Evolutionary conservation across 2,329 filamentous ascomycete species (phyloP), one percentile per base, ranked within the genome.

Genomic region (Whalleya microplaca): DNA sequence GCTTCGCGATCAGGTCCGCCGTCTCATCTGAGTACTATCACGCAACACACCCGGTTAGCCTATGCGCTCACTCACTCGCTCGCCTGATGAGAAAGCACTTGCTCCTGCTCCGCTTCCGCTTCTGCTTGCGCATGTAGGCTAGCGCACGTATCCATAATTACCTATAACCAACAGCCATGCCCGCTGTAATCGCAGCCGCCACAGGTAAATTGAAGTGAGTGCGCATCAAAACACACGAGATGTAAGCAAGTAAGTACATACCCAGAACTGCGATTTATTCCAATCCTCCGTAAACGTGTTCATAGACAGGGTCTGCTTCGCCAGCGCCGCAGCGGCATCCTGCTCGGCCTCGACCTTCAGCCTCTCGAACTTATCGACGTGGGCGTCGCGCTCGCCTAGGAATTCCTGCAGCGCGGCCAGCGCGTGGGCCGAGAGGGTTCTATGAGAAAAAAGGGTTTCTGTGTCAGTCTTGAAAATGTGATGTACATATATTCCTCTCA

Each of bases 211-310:
- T 9, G 9, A 27, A 27, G 23, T 27, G 23, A 27, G 23, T 27
- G 23, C 23, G 23, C 23, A 27, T 27, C 23, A 27, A 45, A 18
- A 37, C 37, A 45, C 46, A 21, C 12, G 27, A 12, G 6, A 21
- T 12, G 19, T 21, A n/a, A n/a, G 20, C 4, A 47, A 55, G n/a
- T 51, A 8, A 12, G 16, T 20, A 69, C 79, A 41, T 78, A 90
- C 87, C 90, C 91, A 95, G 68, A 95, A 95, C 73, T 94, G 90
- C 59, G 84, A 89, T 67, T 88, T 84, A 68, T 93, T 91, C 91
- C 91, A 95, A 72, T 94, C 88, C 73, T 94, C 91, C 1, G 80
- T 79, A 66, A 94, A 95, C 1, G 82, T 77, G 27, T 89, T 84
- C 84, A 94, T 94, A 16, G 76, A 78, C 52, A 83, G 59, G 41